A percentile compares a stretch with the other conserved stretches of the same genome.
These are phyloP conservation scores for Brassica rapa DNA, from an alignment of 345 rosid species.

Conservation along the genomic window DNA sequence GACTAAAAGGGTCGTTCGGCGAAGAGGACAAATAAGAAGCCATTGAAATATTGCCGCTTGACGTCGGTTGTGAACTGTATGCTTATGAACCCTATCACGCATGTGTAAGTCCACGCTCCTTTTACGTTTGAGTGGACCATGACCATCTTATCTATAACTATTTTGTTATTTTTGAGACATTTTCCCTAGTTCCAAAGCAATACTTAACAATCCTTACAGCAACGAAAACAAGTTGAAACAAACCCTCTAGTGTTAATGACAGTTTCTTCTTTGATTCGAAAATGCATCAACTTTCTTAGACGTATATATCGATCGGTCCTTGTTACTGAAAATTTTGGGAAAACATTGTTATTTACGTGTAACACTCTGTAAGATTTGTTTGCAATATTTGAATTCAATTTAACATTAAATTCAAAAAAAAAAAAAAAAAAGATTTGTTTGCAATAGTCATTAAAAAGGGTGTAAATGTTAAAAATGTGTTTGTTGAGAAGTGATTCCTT, in stretches of 20 bases:
- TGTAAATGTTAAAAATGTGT: not conserved
- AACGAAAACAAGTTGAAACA: not conserved
- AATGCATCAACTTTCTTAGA: not conserved
- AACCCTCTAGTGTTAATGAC: not conserved
- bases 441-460: not conserved
- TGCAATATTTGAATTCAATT: not conserved
- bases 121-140: conserved; percentile 11
- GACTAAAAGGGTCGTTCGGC: not conserved
- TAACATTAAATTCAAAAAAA: no score
- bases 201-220: not conserved
- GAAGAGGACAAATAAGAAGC: conserved; percentile 27
- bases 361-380: not conserved
- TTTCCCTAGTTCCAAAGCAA: conserved; percentile 4
- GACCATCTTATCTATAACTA: not conserved
- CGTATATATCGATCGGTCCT: not conserved
- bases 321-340: no score
- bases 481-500: no score
- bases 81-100: not conserved
- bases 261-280: not conserved
- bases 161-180: not conserved
- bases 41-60: conserved; percentile 21
- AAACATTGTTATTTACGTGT: not conserved
- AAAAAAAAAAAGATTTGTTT: not conserved
- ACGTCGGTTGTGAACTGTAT: not conserved
- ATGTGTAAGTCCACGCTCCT: conserved; percentile 26